These are phyloP conservation scores for Phytophthora lateralis DNA, from an alignment of 352 stramenopile species.

Conservation along the genomic window DNA sequence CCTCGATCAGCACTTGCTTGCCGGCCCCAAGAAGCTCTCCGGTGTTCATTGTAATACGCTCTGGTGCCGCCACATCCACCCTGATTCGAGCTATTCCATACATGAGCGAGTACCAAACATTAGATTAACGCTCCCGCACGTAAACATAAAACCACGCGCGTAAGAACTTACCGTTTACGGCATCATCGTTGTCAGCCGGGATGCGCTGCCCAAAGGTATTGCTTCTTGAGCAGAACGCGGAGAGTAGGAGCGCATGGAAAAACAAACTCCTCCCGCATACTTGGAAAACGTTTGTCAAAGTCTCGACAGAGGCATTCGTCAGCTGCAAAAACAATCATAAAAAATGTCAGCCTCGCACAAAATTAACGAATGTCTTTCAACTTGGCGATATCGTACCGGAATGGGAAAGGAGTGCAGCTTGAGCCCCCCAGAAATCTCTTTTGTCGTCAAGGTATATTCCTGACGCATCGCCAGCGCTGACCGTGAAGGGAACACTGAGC, in stretches of 20 bases:
- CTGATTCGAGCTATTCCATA: constrained; percentile 64
- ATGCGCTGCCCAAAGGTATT: constrained; percentile 76
- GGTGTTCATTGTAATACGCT: constrained; percentile 83
- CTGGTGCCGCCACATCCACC: constrained; percentile 78
- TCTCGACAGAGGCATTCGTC: constrained; percentile 61
- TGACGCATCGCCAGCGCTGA: constrained; percentile 69
- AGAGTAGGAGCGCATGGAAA: constrained; percentile 84
- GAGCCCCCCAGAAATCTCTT: constrained; percentile 84
- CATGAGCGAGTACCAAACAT: background rate
- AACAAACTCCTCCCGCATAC: constrained; percentile 86
- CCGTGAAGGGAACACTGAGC: constrained; percentile 61
- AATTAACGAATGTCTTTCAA: background rate
- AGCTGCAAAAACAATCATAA: constrained; percentile 39
- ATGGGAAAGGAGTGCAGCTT: constrained; percentile 84
- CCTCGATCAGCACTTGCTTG: constrained; percentile 75
- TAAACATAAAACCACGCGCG: background rate
- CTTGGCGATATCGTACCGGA: constrained; percentile 43
- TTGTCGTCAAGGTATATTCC: constrained; percentile 83
- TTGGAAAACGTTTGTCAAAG: constrained; percentile 71
- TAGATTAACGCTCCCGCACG: background rate
- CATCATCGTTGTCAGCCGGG: constrained; percentile 62
- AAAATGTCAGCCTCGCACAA: constrained; percentile 10
- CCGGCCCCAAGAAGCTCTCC: constrained; percentile 55
- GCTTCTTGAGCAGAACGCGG: constrained; percentile 71
- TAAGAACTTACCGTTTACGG: constrained; percentile 54